A percentile compares a stretch with the other conserved stretches of the same genome.
These are phyloP conservation scores for Polygonum aviculare DNA, from an alignment of 148 eudicot species.

Conservation along the genomic window DNA sequence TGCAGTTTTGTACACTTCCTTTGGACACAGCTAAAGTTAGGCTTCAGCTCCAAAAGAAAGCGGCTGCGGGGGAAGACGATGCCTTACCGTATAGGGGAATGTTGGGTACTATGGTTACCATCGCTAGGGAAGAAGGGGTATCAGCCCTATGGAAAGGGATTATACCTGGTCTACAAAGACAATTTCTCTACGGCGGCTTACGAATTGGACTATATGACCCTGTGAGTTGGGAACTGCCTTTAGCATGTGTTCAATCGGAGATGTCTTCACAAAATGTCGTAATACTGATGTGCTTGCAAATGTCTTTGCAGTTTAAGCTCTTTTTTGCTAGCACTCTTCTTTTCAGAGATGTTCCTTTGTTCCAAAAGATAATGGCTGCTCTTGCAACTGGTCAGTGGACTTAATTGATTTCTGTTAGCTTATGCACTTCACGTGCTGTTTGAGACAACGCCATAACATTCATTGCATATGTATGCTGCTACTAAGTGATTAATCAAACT, in stretches of 20 bases:
- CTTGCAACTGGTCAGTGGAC: constrained; percentile 47
- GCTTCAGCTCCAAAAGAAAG: constrained; percentile 60
- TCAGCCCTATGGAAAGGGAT: constrained; percentile 67
- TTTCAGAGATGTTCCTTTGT: constrained; percentile 40
- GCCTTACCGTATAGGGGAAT: constrained; percentile 39
- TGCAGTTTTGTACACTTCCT: constrained; percentile 66
- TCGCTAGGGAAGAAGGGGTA: constrained; percentile 61
- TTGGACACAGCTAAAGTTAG: constrained; percentile 65
- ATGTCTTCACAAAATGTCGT: not conserved
- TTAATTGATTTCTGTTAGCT: constrained; percentile 1
- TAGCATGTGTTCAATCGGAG: not conserved
- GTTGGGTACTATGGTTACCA: constrained; percentile 49
- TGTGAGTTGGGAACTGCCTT: constrained; percentile 23
- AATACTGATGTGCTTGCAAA: not conserved
- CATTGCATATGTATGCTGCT: not conserved
- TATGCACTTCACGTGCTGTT: not conserved
- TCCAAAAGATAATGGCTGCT: constrained; percentile 62
- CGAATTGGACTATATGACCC: constrained; percentile 67
- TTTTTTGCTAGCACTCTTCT: constrained; percentile 42
- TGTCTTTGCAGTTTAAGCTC: constrained; percentile 47
- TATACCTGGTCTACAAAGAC: constrained; percentile 64
- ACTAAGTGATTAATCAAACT: not conserved
- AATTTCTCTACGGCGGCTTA: constrained; percentile 61
- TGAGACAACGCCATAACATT: not conserved
- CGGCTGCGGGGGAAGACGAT: constrained; percentile 32